phyloP scores from a whole-genome alignment of 2,329 filamentous ascomycete genomes.

The Cercospora sp. region DNA sequence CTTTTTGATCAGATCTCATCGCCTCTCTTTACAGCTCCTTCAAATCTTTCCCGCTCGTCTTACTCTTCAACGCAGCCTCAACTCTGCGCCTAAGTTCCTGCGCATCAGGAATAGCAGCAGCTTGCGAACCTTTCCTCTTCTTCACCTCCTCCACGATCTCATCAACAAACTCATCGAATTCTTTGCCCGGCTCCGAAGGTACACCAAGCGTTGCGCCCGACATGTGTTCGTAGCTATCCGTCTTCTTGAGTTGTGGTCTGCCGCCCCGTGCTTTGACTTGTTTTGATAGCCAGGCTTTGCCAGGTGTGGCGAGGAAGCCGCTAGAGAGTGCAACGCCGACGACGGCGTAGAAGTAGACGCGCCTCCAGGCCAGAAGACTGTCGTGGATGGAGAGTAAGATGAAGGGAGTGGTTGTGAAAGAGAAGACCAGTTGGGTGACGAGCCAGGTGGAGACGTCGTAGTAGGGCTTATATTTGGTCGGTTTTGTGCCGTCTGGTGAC shows the following conservation, averaged over 20 bases:
- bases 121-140: slow-evolving; percentile 50
- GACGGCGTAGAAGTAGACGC: slow-evolving; percentile 85
- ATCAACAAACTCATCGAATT: slow-evolving; percentile 74
- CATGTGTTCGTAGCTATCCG: slow-evolving; percentile 39
- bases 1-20: background rate
- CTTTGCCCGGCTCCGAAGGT: slow-evolving; percentile 70
- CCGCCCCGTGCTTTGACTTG: slow-evolving; percentile 42
- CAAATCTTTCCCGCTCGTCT: slow-evolving; percentile 21
- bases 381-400: slow-evolving; percentile 72
- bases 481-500: slow-evolving; percentile 68
- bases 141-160: slow-evolving; percentile 76
- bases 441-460: slow-evolving; percentile 80
- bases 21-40: slow-evolving; percentile 2
- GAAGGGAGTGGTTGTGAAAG: slow-evolving; percentile 82
- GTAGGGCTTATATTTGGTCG: slow-evolving; percentile 72
- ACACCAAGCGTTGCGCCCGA: slow-evolving; percentile 67
- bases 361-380: slow-evolving; percentile 74
- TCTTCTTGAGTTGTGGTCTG: slow-evolving; percentile 32
- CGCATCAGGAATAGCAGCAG: slow-evolving; percentile 41
- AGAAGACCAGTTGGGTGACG: slow-evolving; percentile 77
- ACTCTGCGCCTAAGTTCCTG: slow-evolving; percentile 55
- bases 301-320: slow-evolving; percentile 77
- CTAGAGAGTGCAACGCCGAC: slow-evolving; percentile 65
- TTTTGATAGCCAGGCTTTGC: slow-evolving; percentile 55
- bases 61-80: slow-evolving; percentile 45